A percentile compares a stretch with the other conserved stretches of the same genome.
Conservation (phyloP, 23 red algal species). For the Chondrus crispus region DNA sequence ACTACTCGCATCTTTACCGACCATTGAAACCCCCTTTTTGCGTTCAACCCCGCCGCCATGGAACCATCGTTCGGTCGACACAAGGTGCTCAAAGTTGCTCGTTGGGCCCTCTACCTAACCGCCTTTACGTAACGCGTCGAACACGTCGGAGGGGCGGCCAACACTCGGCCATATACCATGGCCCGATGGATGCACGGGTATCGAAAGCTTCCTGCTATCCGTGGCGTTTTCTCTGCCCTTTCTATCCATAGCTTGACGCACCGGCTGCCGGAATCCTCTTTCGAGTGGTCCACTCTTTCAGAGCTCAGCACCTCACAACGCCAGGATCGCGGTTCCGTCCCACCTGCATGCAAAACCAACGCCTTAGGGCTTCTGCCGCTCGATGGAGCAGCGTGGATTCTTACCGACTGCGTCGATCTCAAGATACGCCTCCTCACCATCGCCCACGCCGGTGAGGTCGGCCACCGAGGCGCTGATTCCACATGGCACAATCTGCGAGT, state of each 20-base stretch:
- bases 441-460: not conserved
- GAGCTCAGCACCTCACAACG: not conserved
- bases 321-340: not conserved
- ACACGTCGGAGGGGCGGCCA: not conserved
- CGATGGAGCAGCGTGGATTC: conserved; percentile 3
- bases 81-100: not conserved
- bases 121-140: not conserved
- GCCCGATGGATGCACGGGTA: conserved; percentile 6
- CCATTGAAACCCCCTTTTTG: not conserved
- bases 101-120: not conserved
- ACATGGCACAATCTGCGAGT: not conserved
- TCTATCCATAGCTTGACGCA: not conserved
- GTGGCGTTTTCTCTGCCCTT: not conserved
- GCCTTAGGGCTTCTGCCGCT: not conserved
- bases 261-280: not conserved
- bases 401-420: not conserved
- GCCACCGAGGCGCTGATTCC: not conserved
- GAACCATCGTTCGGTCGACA: not conserved
- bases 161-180: not conserved
- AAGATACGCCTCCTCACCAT: conserved; percentile 12
- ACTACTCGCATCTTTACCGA: not conserved
- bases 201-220: not conserved
- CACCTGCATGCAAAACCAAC: not conserved
- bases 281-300: not conserved
- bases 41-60: not conserved